Evolutionary conservation across 352 stramenopile genomes (phyloP), one percentile per base, ranked within the genome.

Genomic region (Pythium brachiatum): DNA sequence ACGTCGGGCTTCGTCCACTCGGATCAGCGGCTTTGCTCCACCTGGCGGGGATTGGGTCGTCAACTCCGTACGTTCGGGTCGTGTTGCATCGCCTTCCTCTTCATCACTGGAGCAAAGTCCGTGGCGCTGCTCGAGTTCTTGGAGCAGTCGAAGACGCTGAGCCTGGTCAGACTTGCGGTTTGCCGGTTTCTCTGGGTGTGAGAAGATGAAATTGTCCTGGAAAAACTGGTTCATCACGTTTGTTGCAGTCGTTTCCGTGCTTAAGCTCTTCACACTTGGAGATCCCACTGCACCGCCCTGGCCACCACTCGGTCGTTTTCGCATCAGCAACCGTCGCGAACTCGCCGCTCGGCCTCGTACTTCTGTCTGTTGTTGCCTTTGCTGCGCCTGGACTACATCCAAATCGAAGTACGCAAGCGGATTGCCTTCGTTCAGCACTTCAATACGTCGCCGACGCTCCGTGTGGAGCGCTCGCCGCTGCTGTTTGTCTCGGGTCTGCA

Each of bases 151-250:
- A 15, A 36, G 34, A n/a, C 51, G 36, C 27, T 57, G 41, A 21
- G 46, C 16, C 23, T 50, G 38, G 3, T 56, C 59, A n/a, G 36
- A n/a, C 29, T 53, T 53, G 16, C 25, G 26, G 16, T n/a, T 39
- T 2, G 46, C 12, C 16, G 47, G 21, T 27, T 50, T 56, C 39
- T 69, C 60, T 3, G 82, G 78, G 0, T 74, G 70, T 20, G 82
- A 89, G 53, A 87, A 91, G 20, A 88, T 80, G 52, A 86, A 91
- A 41, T 91, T 88, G 7, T 88, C 78, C 38, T 85, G 77, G 3
- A 83, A 63, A 29, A 81, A 75, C 18, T 88, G 78, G 20, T 75
- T 83, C 62, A 84, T 69, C 1, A 69, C 70, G 51, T 79, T 69
- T 7, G 47, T 62, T 0, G 66, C 53, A 0, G 57, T 57, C 7